A percentile compares a stretch with the other conserved stretches of the same genome.
These are phyloP conservation scores for Candida ponderosae DNA, from an alignment of 805 yeast genomes.

Conservation along the genomic window DNA sequence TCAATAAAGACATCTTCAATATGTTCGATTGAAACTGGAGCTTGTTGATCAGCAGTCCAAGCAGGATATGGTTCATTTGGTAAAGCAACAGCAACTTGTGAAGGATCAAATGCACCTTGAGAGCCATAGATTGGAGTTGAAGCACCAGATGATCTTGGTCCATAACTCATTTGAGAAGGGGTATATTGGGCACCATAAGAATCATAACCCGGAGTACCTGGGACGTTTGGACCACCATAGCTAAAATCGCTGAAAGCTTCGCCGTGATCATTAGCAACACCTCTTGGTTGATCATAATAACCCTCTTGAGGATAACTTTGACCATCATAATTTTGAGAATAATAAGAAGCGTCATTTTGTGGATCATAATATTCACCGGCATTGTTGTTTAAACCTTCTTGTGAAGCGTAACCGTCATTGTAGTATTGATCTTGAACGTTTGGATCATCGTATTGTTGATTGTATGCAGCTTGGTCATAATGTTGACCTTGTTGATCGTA, in stretches of 20 bases:
- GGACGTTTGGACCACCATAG: constrained; percentile 49
- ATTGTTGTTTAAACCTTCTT: constrained; percentile 18
- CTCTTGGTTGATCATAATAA: constrained; percentile 47
- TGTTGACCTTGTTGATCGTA: constrained; percentile 24
- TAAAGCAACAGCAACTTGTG: constrained; percentile 57
- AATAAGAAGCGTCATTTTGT: constrained; percentile 20
- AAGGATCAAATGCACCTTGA: constrained; percentile 47
- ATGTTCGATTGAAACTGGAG: constrained; percentile 77
- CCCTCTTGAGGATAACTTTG: constrained; percentile 30
- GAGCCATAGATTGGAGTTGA: constrained; percentile 90
- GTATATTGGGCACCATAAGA: constrained; percentile 57
- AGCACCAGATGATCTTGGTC: constrained; percentile 84
- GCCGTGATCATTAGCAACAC: constrained; percentile 34
- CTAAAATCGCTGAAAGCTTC: constrained; percentile 65
- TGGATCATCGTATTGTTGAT: constrained; percentile 34
- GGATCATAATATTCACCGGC: constrained; percentile 21
- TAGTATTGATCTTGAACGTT: constrained; percentile 35
- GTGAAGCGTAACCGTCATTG: constrained; percentile 25
- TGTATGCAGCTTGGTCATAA: constrained; percentile 30
- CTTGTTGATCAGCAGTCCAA: constrained; percentile 95
- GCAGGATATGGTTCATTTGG: constrained; percentile 97
- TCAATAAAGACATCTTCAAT: constrained; percentile 83
- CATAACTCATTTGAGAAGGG: constrained; percentile 83
- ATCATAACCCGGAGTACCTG: constrained; percentile 65
- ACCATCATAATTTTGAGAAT: constrained; percentile 44